Evolutionary conservation across 73 alveolate genomes (phyloP).

Genomic region (Blepharisma stoltei): DNA sequence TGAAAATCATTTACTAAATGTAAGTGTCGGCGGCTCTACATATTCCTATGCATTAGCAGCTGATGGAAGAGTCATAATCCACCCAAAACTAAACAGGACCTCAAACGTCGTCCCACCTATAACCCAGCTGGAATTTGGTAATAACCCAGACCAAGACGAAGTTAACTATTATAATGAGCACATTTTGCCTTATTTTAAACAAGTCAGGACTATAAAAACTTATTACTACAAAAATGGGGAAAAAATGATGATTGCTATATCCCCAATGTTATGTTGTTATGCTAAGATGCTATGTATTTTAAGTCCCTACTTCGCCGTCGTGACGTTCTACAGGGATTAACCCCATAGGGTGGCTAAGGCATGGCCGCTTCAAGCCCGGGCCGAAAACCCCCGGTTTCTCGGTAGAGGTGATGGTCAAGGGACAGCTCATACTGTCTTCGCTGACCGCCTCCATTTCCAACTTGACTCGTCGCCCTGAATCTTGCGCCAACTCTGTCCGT

Average conservation of each 20-base stretch:
- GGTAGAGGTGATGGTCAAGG: no score
- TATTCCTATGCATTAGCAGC: not conserved
- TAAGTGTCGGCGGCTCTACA: no score
- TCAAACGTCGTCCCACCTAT: not conserved
- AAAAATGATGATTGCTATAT: conserved; percentile 17
- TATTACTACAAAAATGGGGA: conserved; percentile 12
- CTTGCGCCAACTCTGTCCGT: no score
- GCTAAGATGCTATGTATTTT: not conserved
- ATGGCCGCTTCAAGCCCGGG: no score
- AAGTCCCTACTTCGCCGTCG: no score
- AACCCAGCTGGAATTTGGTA: not conserved
- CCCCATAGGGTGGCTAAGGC: no score
- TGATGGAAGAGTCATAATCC: not conserved
- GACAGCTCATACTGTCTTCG: no score
- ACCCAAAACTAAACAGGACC: not conserved
- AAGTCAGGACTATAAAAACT: not conserved
- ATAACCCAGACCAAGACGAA: not conserved
- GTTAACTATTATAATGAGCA: not conserved
- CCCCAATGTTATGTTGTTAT: not conserved
- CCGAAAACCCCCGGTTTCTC: no score
- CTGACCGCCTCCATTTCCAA: no score
- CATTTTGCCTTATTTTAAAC: not conserved
- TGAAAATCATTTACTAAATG: not conserved
- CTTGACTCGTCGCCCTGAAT: no score
- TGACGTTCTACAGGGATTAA: no score